phyloP scores from a whole-genome alignment of 345 rosid genomes.

The Streptanthus diversifolius region DNA sequence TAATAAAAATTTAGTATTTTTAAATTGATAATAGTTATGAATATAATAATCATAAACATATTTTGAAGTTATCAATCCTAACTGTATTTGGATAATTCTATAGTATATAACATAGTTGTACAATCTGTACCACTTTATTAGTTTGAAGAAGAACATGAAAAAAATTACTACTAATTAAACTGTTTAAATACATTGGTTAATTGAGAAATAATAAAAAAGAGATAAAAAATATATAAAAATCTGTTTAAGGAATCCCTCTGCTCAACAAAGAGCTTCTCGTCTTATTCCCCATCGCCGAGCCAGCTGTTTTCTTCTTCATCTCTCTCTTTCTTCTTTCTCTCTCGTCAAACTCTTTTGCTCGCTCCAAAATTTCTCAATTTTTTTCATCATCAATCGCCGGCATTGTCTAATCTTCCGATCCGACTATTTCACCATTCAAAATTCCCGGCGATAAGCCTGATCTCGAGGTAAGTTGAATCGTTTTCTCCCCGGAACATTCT shows the following conservation, averaged over 20 bases:
- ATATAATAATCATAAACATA: not conserved
- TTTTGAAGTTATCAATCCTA: not conserved
- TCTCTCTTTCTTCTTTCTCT: slow-evolving; percentile 2
- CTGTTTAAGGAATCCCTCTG: slow-evolving; percentile 19
- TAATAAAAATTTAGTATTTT: not conserved
- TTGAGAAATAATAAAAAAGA: not conserved
- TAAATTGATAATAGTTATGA: not conserved
- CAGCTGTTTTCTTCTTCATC: slow-evolving; percentile 33
- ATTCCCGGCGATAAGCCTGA: slow-evolving; percentile 23
- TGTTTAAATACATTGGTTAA: slow-evolving; percentile 6
- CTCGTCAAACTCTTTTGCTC: slow-evolving; percentile 21
- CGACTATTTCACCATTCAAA: slow-evolving; percentile 10
- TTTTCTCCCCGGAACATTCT: not conserved
- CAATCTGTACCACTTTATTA: not conserved
- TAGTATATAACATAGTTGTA: not conserved
- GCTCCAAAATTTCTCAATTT: slow-evolving; percentile 2
- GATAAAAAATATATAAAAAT: not conserved
- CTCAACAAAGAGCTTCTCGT: slow-evolving; percentile 14
- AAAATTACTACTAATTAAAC: not conserved
- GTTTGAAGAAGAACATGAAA: not conserved
- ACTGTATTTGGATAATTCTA: not conserved
- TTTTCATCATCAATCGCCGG: not conserved
- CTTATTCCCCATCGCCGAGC: slow-evolving; percentile 4
- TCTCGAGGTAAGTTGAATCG: slow-evolving; percentile 35
- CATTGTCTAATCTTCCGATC: slow-evolving; percentile 23